Evolutionary conservation across 1,284 basidiomycete genomes (phyloP).

Genomic region (Chalciporus sp.): DNA sequence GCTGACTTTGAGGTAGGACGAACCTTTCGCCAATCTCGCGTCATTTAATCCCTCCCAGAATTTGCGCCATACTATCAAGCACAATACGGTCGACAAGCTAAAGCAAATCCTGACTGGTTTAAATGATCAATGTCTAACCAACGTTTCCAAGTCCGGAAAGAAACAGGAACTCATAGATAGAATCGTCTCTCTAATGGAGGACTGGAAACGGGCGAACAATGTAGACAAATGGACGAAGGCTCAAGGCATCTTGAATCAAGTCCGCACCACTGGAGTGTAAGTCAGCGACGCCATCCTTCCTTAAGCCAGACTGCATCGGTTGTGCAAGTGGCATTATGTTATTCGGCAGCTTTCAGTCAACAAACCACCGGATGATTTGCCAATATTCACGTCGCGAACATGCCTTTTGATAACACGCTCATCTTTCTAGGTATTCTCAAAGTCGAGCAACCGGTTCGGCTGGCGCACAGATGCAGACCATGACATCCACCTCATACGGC

Average conservation of each 20-base stretch:
- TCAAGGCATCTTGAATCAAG: constrained; percentile 61
- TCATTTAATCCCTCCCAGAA: constrained; percentile 38
- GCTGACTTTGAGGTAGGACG: constrained; percentile 37
- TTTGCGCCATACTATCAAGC: constrained; percentile 48
- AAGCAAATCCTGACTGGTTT: constrained; percentile 74
- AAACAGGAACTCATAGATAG: constrained; percentile 83
- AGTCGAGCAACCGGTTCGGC: constrained; percentile 25
- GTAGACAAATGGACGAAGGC: constrained; percentile 69
- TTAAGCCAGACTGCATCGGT: constrained; percentile 7
- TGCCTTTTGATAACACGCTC: constrained; percentile 18
- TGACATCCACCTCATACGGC: constrained; percentile 22
- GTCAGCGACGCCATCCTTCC: constrained; percentile 35
- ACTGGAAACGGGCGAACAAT: constrained; percentile 55
- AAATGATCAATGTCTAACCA: constrained; percentile 72
- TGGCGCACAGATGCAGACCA: constrained; percentile 28
- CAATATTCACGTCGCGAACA: constrained; percentile 2
- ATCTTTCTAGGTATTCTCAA: constrained; percentile 28
- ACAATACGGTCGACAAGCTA: constrained; percentile 75
- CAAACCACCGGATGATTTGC: constrained; percentile 6
- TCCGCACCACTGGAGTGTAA: constrained; percentile 62
- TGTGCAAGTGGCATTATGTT: constrained; percentile 12
- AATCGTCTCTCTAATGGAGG: constrained; percentile 56
- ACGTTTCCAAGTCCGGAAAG: constrained; percentile 76
- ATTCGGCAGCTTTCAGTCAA: constrained; percentile 3
- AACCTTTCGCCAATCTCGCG: constrained; percentile 2